A percentile compares a stretch with the other conserved stretches of the same genome.
Conservation (phyloP, 768 basidiomycete species). For the Krasilnikovozyma curviuscula region DNA sequence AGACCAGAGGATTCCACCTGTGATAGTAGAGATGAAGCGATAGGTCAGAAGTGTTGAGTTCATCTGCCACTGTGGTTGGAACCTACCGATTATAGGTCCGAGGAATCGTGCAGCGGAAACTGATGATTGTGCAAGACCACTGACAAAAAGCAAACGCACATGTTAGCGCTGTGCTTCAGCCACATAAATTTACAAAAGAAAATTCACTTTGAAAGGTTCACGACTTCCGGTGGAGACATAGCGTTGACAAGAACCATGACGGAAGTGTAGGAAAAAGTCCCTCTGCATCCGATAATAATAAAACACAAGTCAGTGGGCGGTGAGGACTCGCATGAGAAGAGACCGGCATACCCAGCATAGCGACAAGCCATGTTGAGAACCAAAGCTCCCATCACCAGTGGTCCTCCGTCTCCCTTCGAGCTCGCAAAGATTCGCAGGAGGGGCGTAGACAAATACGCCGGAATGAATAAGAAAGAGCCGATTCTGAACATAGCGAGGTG, state of each 20-base stretch:
- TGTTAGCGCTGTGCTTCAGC: too few relatives aligned
- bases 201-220: too few relatives aligned
- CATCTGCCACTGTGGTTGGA: background rate
- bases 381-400: conserved; percentile 51
- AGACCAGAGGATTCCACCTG: too few relatives aligned
- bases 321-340: background rate
- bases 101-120: conserved; percentile 82
- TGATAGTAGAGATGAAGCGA: background rate
- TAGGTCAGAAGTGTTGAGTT: background rate
- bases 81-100: conserved; percentile 37
- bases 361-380: conserved; percentile 45
- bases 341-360: conserved; percentile 28
- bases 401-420: conserved; percentile 46
- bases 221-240: conserved; percentile 33
- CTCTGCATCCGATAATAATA: too few relatives aligned
- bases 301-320: background rate
- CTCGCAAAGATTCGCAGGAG: conserved; percentile 53
- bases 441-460: conserved; percentile 64
- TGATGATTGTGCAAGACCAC: conserved; percentile 87
- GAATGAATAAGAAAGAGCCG: conserved; percentile 58
- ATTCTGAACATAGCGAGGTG: conserved; percentile 28
- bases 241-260: conserved; percentile 63
- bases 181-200: too few relatives aligned
- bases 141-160: too few relatives aligned
- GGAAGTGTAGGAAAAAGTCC: conserved; percentile 75